Evolutionary conservation across 148 eudicot species (phyloP), one percentile per base, ranked within the genome.

Genomic region (Oxyria digyna): DNA sequence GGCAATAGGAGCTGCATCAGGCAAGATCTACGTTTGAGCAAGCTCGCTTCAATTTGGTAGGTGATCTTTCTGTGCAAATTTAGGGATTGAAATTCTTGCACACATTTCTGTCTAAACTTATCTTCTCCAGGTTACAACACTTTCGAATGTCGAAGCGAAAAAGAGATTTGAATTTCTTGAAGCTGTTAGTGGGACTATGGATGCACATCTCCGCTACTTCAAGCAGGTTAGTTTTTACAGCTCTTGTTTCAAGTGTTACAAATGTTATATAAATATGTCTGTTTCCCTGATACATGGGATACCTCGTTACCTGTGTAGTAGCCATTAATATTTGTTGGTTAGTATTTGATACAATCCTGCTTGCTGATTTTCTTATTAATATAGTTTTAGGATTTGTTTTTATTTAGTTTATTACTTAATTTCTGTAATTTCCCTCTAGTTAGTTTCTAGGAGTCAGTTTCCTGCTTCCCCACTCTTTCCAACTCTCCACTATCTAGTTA

Each of bases 161-260:
- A 94, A 94, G 81, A 83, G 97, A 80, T 94, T 94, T 82, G 98
- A 94, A 74, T 90, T 94, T 71, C 76, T 94, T 71, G 98, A 94
- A 88, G 97, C 97, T 57, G 98, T 94, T 73, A 88, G 98, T 73
- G 92, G 87, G 72, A 94, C 98, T 49, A 94, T 94, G 98, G 97
- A 91, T 79, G 89, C 98, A 69, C 98, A 94, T 82, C 92, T 94
- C 68, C 91, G 96, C 72, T 94, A 94, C 77, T 94, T 94, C 74
- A 94, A 94, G 77, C 98, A 94, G 97, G 98, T 87, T 57, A 17
- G 45, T 69, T 24, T 66, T 68, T 4, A 20, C 42, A 66, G 27
- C 17, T 52, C 37, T 50, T 38, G 31, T 20, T n/a, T 27, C 26
- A 9, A n/a, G 37, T 37, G 14, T 38, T 55, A 45, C 12, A 46